Evolutionary conservation across 2,329 filamentous ascomycete species (phyloP), one percentile per base, ranked within the genome.

Genomic region (Zasmidium citrigriseum): DNA sequence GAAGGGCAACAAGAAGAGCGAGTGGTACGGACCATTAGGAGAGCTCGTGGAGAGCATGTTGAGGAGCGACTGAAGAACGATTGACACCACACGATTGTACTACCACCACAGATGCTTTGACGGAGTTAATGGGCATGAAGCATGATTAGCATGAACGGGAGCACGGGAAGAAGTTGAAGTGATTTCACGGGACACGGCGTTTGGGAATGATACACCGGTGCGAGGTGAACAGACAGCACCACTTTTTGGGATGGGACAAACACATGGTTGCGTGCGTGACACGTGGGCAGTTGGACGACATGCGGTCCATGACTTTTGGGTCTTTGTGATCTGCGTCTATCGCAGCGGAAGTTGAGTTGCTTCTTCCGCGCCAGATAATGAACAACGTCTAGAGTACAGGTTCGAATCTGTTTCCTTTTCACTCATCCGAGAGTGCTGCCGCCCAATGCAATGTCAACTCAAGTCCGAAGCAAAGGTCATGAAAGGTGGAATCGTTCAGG

Each of bases 11-110:
- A 73, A 70, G 68, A 71, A 69, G 62, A 68, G 68, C n/a, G 95
- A 99, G 76, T 99, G 93, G 80, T 99, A 93, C 89, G 95, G 95
- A 1, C 95, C 95, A 12, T 76, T 99, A 58, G 93, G 93, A 11
- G 95, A 99, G 76, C 79, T 99, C 66, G 95, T 99, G 52, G 95
- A 99, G 74, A 98, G 91, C 75, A 99, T 99, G 93, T 77, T 98
- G 78, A 88, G 88, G 77, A 97, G 92, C 72, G 95, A 98, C 74
- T 96, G 34, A 48, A 47, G 34, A 47, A 29, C 67, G 4, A 18
- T 29, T 25, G 21, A 48, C 16, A 23, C 46, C n/a, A 18, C 34
- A 45, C 18, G 34, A 52, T 12, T 44, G 50, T 52, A 52, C 25
- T 38, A 45, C 25, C 45, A 52, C 27, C 20, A 45, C 24, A 20